Evolutionary conservation across 768 basidiomycete genomes (phyloP).

Genomic region (Tulasnella sp.): DNA sequence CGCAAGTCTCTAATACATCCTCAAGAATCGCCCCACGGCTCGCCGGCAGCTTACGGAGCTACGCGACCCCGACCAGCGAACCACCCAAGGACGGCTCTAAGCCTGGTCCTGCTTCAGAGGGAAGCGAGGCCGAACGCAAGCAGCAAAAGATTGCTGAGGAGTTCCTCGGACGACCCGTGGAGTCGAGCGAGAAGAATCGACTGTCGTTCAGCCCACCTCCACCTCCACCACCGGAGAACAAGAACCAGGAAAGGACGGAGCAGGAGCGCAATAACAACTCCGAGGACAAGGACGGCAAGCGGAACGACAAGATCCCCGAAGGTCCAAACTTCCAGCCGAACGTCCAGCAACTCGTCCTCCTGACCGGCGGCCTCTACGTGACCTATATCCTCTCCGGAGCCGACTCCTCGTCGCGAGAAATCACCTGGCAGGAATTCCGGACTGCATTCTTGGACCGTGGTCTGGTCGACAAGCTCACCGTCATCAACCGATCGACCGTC

Average conservation of each 20-base stretch:
- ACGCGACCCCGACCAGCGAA: neutral
- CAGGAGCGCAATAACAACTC: slow-evolving; percentile 23
- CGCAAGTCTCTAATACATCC: neutral
- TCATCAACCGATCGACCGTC: slow-evolving; percentile 82
- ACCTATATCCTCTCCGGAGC: slow-evolving; percentile 37
- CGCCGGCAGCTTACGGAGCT: neutral
- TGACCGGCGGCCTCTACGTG: slow-evolving; percentile 34
- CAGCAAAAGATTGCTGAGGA: neutral
- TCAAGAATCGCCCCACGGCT: neutral
- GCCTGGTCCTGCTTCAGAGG: neutral
- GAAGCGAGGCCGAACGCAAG: neutral
- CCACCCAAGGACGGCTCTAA: neutral
- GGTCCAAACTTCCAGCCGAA: slow-evolving; percentile 28
- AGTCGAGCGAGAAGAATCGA: neutral
- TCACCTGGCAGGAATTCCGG: slow-evolving; percentile 99
- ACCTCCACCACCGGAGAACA: neutral
- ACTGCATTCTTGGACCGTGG: slow-evolving; percentile 95
- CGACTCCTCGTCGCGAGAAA: slow-evolving; percentile 53
- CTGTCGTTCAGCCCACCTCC: neutral
- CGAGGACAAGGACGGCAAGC: slow-evolving; percentile 25
- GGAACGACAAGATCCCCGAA: slow-evolving; percentile 26
- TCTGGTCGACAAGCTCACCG: slow-evolving; percentile 84
- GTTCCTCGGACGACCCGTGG: neutral
- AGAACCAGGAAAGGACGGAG: slow-evolving; percentile 19
- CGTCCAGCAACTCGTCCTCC: slow-evolving; percentile 2